Percentiles rank a stretch among this genome's conserved stretches.
These are phyloP conservation scores for Oxytropis ochrocephala DNA, from an alignment of 306 rosid genomes.

Conservation along the genomic window DNA sequence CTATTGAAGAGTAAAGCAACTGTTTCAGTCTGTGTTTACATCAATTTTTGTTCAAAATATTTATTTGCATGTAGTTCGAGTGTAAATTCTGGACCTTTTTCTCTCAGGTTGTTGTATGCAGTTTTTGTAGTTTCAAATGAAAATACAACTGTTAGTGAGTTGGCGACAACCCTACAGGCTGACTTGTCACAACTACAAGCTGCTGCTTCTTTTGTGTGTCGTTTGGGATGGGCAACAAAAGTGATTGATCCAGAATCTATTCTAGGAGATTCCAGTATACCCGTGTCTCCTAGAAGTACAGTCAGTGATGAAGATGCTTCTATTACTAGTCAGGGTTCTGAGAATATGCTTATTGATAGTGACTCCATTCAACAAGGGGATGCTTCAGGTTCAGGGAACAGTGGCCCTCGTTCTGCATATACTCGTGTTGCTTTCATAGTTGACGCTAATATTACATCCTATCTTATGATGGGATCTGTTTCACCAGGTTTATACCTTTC, in stretches of 20 bases:
- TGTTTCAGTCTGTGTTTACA: conserved; percentile 22
- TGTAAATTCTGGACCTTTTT: conserved; percentile 18
- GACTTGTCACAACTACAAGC: conserved; percentile 80
- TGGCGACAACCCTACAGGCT: conserved; percentile 86
- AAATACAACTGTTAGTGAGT: conserved; percentile 81
- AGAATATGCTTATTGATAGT: conserved; percentile 40
- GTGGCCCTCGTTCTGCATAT: conserved; percentile 44
- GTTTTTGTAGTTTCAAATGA: conserved; percentile 97
- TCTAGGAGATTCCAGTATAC: conserved; percentile 49
- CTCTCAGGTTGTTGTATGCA: conserved; percentile 81
- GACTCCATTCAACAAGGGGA: conserved; percentile 64
- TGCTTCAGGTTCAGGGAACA: conserved; percentile 45
- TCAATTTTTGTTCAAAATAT: conserved; percentile 10
- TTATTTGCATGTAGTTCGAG: conserved; percentile 8
- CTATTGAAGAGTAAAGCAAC: conserved; percentile 90
- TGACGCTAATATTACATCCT: conserved; percentile 95
- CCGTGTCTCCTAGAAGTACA: conserved; percentile 54
- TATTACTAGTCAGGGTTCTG: conserved; percentile 39
- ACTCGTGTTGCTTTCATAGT: conserved; percentile 85
- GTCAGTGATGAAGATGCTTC: conserved; percentile 56
- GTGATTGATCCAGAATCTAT: conserved; percentile 69
- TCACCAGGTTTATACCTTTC: conserved; percentile 74
- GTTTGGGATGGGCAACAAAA: conserved; percentile 91
- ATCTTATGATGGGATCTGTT: conserved; percentile 99
- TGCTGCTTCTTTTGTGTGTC: conserved; percentile 85